These are phyloP conservation scores for Toxoplasma gondii DNA, from an alignment of 169 alveolate species.

Conservation along the genomic window DNA sequence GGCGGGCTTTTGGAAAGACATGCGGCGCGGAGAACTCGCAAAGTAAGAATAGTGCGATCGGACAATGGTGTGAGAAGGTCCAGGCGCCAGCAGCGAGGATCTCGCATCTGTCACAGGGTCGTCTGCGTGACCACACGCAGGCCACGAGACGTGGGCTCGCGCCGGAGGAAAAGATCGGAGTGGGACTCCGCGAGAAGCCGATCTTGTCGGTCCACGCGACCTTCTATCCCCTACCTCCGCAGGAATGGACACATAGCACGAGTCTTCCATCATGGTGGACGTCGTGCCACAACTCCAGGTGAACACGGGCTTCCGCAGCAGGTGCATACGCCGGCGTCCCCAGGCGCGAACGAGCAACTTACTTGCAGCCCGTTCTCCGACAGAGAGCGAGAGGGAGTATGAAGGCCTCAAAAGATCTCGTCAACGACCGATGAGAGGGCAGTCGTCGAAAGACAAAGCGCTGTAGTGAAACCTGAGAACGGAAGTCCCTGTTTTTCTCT, in stretches of 20 bases:
- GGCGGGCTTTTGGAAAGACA: neutral
- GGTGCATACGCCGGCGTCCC: too few relatives aligned
- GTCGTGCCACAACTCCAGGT: neutral
- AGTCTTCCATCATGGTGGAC: neutral
- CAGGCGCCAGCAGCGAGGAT: neutral
- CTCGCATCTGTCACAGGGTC: neutral
- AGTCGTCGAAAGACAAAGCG: too few relatives aligned
- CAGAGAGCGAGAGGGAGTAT: too few relatives aligned
- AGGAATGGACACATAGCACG: neutral
- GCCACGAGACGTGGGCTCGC: slow-evolving; percentile 9
- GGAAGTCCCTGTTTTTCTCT: too few relatives aligned
- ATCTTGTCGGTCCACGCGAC: neutral
- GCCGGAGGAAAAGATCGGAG: neutral
- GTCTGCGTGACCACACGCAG: neutral
- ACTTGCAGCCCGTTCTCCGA: too few relatives aligned
- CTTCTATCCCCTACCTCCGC: neutral
- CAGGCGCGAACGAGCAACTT: too few relatives aligned
- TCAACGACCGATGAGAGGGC: too few relatives aligned
- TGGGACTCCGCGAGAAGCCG: neutral
- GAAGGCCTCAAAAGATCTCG: too few relatives aligned
- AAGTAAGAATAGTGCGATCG: slow-evolving; percentile 19
- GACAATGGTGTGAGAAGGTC: neutral
- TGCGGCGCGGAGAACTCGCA: slow-evolving; percentile 34
- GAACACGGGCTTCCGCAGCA: too few relatives aligned
- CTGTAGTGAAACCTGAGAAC: too few relatives aligned